A percentile compares a stretch with the other conserved stretches of the same genome.
phyloP scores from a whole-genome alignment of 495 filamentous ascomycete genomes.

The Pseudomonodictys pantanalensis region DNA sequence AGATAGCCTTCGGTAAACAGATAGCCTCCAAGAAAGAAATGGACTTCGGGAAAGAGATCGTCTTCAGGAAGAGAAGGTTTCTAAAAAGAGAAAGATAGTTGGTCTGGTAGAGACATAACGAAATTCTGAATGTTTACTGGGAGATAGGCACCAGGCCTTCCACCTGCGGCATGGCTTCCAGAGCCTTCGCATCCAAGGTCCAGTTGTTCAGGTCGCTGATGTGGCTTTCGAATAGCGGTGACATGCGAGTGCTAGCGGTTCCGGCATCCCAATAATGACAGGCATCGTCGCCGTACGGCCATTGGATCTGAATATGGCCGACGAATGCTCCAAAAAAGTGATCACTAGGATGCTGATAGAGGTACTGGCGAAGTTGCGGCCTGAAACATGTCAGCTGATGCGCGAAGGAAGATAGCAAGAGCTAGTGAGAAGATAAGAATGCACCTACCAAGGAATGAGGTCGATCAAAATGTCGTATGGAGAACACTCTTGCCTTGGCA shows the following conservation, averaged over 20 bases:
- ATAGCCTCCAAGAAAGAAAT: not conserved
- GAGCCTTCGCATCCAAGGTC: constrained; percentile 25
- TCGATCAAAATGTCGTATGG: constrained; percentile 27
- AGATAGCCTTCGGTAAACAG: not conserved
- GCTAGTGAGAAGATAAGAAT: not conserved
- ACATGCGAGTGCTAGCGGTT: constrained; percentile 19
- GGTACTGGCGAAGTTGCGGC: constrained; percentile 25
- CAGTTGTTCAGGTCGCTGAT: constrained; percentile 22
- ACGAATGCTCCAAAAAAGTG: constrained; percentile 21
- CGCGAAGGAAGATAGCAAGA: not conserved
- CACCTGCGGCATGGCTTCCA: constrained; percentile 25
- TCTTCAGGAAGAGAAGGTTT: too few relatives aligned
- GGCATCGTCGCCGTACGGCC: constrained; percentile 26
- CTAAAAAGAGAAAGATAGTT: too few relatives aligned
- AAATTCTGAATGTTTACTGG: constrained; percentile 1
- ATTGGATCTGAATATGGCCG: constrained; percentile 13
- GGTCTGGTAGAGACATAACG: too few relatives aligned
- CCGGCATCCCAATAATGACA: constrained; percentile 32
- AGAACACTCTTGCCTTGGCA: constrained; percentile 18
- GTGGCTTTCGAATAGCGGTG: constrained; percentile 26
- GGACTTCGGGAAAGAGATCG: not conserved
- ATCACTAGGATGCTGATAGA: constrained; percentile 26
- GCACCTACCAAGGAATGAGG: constrained; percentile 25
- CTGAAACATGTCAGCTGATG: constrained; percentile 2
- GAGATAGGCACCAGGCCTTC: constrained; percentile 21